Percentiles rank a stretch among this genome's conserved stretches.
These are phyloP conservation scores for Elsinoe perseae DNA, from an alignment of 2,329 filamentous ascomycete species.

Conservation along the genomic window DNA sequence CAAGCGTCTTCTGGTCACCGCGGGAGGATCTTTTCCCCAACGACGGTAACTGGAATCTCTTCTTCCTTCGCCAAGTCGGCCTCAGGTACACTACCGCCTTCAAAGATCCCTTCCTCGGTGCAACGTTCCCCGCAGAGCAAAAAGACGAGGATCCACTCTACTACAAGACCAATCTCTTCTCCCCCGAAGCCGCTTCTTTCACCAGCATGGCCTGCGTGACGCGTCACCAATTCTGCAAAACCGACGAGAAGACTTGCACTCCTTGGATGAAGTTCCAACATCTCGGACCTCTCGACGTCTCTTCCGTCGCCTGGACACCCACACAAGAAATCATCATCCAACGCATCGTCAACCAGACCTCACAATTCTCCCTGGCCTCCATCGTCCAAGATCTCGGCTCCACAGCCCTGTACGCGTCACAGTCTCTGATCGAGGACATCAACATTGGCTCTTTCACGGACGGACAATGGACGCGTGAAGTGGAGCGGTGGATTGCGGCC, in stretches of 20 bases:
- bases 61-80: conserved; percentile 13
- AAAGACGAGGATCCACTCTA: neutral
- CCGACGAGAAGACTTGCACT: neutral
- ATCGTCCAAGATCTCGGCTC: conserved; percentile 12
- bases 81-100: neutral
- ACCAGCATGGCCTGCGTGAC: conserved; percentile 8
- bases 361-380: conserved; percentile 12
- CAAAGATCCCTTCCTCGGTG: neutral
- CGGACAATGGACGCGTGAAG: conserved; percentile 7
- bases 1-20: neutral
- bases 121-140: neutral
- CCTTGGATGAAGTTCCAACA: conserved; percentile 4
- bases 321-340: conserved; percentile 12
- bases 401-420: conserved; percentile 2
- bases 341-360: conserved; percentile 13
- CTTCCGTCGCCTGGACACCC: neutral
- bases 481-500: conserved; percentile 9
- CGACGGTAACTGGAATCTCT: conserved; percentile 11
- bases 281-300: neutral
- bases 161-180: conserved; percentile 3
- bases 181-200: neutral
- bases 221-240: conserved; percentile 10
- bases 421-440: conserved; percentile 10
- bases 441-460: conserved; percentile 12
- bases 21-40: neutral